Percentiles rank a stretch among this genome's conserved stretches.
Conservation (phyloP, 1,284 basidiomycete species). For the Cutaneotrichosporon cutaneum region DNA sequence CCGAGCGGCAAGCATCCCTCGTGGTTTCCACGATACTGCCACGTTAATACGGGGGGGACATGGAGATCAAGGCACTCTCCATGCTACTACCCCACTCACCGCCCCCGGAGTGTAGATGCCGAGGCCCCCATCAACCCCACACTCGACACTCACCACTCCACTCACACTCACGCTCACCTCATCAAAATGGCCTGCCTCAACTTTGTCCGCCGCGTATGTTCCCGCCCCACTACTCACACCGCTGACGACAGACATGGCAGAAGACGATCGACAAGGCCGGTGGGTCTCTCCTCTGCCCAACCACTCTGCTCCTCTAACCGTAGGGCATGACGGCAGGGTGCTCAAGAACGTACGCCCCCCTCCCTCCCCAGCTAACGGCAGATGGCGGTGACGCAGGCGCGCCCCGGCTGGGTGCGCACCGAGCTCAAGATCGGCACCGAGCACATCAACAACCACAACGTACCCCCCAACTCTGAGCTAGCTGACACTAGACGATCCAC, state of each 20-base stretch:
- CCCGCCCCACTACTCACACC: background rate
- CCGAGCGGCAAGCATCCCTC: no score
- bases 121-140: background rate
- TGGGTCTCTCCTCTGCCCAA: conserved; percentile 8
- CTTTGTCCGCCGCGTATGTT: conserved; percentile 34
- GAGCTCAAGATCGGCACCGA: conserved; percentile 40
- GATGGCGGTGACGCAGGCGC: conserved; percentile 33
- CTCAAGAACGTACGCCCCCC: conserved; percentile 8
- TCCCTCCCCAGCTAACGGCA: conserved; percentile 13
- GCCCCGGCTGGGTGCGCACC: conserved; percentile 46
- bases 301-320: background rate
- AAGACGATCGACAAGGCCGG: conserved; percentile 43
- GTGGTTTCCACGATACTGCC: no score
- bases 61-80: background rate
- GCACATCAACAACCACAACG: conserved; percentile 53
- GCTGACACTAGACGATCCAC: conserved; percentile 49
- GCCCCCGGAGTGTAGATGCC: background rate
- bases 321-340: conserved; percentile 34
- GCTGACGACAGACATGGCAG: conserved; percentile 33
- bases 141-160: background rate
- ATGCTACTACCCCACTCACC: background rate
- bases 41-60: no score
- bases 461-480: conserved; percentile 15
- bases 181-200: conserved; percentile 31
- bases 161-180: background rate